phyloP scores from a whole-genome alignment of 2,329 filamentous ascomycete genomes.

The Pleurostoma richardsiae region DNA sequence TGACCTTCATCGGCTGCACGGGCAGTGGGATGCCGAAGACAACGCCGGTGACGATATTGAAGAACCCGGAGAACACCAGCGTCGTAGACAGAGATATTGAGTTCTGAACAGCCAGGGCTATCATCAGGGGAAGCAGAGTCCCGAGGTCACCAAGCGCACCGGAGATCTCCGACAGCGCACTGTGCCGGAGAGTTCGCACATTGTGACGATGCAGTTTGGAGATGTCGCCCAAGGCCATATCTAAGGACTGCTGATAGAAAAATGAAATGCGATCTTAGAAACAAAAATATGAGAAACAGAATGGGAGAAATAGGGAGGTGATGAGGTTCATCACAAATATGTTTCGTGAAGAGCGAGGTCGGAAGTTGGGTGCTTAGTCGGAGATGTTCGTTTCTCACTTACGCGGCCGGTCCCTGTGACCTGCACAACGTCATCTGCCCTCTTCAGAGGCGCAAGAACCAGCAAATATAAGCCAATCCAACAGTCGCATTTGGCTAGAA shows the following conservation, averaged over 20 bases:
- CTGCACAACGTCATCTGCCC: no score
- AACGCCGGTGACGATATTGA: slow-evolving; percentile 77
- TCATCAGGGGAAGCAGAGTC: slow-evolving; percentile 83
- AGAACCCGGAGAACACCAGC: slow-evolving; percentile 81
- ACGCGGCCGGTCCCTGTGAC: no score
- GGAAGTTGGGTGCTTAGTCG: no score
- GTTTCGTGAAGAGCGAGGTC: no score
- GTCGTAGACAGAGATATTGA: slow-evolving; percentile 81
- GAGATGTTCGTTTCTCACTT: no score
- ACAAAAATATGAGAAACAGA: no score
- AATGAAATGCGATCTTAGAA: no score
- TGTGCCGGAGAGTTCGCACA: slow-evolving; percentile 37
- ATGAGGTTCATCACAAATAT: no score
- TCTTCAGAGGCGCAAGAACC: no score
- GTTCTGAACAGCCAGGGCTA: slow-evolving; percentile 71
- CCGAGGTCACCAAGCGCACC: slow-evolving; percentile 85
- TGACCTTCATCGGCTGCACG: slow-evolving; percentile 74
- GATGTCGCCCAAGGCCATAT: slow-evolving; percentile 19
- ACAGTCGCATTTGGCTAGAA: no score
- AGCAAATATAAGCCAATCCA: no score
- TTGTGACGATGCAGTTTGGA: slow-evolving; percentile 38
- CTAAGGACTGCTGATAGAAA: not conserved
- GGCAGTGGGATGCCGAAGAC: slow-evolving; percentile 85
- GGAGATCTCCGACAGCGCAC: slow-evolving; percentile 68
- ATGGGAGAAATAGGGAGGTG: no score